A percentile compares a stretch with the other conserved stretches of the same genome.
phyloP scores from a whole-genome alignment of 129 eudicot genomes.

The Centrapalus pauciflorus region DNA sequence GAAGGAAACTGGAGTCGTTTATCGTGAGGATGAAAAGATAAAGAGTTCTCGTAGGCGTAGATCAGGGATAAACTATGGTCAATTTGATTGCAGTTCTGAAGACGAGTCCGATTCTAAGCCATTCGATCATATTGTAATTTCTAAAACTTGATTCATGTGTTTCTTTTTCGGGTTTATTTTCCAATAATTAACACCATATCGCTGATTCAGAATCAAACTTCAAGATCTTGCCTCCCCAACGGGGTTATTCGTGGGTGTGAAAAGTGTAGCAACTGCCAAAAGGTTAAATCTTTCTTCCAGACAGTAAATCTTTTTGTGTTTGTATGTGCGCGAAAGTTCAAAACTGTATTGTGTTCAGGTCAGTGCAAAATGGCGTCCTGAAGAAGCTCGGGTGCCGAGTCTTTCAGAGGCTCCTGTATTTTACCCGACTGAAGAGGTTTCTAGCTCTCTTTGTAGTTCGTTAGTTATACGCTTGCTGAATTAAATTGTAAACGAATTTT shows the following conservation, averaged over 20 bases:
- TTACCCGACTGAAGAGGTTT: conserved; percentile 90
- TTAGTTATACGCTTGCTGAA: neutral
- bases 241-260: conserved; percentile 86
- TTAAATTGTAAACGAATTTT: neutral
- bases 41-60: conserved; percentile 57
- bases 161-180: neutral
- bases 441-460: neutral
- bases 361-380: conserved; percentile 75
- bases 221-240: conserved; percentile 47
- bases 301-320: neutral
- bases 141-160: neutral
- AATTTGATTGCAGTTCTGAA: conserved; percentile 49
- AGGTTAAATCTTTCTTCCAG: conserved; percentile 38
- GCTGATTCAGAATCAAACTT: conserved; percentile 37
- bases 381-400: conserved; percentile 69
- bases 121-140: conserved; percentile 36
- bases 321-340: conserved; percentile 5
- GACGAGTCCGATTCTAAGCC: conserved; percentile 56
- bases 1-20: conserved; percentile 27
- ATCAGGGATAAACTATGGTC: conserved; percentile 45
- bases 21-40: conserved; percentile 31
- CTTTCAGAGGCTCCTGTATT: conserved; percentile 88
- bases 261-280: conserved; percentile 65
- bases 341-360: conserved; percentile 50
- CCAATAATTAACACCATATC: conserved; percentile 2